These are phyloP conservation scores for Erysimum pusillum DNA, from an alignment of 441 rosid genomes.

Conservation along the genomic window DNA sequence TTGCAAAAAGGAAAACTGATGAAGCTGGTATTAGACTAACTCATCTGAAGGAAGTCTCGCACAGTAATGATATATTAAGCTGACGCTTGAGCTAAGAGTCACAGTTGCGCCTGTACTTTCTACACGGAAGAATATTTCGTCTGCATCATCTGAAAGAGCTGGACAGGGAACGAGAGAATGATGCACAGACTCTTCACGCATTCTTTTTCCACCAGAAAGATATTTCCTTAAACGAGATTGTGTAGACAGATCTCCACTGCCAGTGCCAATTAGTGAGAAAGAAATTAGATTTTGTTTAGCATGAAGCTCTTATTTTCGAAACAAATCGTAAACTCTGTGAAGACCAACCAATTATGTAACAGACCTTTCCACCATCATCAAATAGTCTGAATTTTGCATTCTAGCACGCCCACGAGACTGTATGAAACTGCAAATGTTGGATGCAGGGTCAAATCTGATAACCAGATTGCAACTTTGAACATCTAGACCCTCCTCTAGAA, in stretches of 20 bases:
- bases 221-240: constrained; percentile 62
- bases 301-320: neutral
- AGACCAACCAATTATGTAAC: neutral
- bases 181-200: constrained; percentile 75
- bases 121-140: constrained; percentile 58
- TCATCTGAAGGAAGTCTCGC: constrained; percentile 90
- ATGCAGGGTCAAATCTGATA: constrained; percentile 82
- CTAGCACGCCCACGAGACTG: constrained; percentile 98
- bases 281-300: constrained; percentile 23
- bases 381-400: constrained; percentile 82
- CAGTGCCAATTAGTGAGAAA: constrained; percentile 18
- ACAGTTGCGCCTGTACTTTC: constrained; percentile 70
- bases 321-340: neutral
- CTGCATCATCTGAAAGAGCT: constrained; percentile 52
- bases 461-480: constrained; percentile 92
- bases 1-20: constrained; percentile 9
- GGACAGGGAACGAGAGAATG: constrained; percentile 72
- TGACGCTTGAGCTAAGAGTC: constrained; percentile 71
- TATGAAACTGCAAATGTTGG: constrained; percentile 87
- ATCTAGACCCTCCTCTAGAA: constrained; percentile 96
- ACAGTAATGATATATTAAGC: constrained; percentile 81
- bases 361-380: constrained; percentile 81
- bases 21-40: constrained; percentile 55
- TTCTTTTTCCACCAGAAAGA: constrained; percentile 72
- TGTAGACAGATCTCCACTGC: constrained; percentile 67